Evolutionary conservation across 441 rosid genomes (phyloP).

Genomic region (Arabidopsis hybrid): DNA sequence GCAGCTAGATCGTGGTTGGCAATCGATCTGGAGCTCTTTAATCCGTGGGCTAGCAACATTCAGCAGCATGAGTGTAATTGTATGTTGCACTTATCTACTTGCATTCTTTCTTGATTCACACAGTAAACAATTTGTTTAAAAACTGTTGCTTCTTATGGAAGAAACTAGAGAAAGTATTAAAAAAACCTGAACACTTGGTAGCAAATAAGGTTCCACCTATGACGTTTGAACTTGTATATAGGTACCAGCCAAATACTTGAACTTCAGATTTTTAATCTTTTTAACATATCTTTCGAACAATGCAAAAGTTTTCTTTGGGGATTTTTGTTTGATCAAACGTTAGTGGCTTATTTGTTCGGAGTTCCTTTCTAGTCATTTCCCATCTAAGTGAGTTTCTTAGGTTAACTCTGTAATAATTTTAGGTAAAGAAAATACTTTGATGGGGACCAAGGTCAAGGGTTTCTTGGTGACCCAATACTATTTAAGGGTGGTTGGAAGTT

Average conservation of each 20-base stretch:
- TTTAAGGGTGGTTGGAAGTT: conserved; percentile 21
- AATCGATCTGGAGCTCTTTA: conserved; percentile 75
- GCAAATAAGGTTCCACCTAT: conserved; percentile 18
- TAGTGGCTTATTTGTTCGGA: conserved; percentile 6
- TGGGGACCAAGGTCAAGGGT: conserved; percentile 24
- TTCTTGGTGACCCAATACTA: conserved; percentile 22
- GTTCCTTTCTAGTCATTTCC: conserved; percentile 25
- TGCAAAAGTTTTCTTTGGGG: background rate
- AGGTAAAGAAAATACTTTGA: conserved; percentile 14
- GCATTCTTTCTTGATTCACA: conserved; percentile 32
- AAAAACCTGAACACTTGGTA: conserved; percentile 10
- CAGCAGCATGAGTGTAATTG: conserved; percentile 74
- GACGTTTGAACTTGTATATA: conserved; percentile 28
- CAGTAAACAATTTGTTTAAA: background rate
- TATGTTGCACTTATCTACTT: conserved; percentile 56
- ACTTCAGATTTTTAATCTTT: background rate
- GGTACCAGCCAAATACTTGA: conserved; percentile 10
- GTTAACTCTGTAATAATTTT: conserved; percentile 17
- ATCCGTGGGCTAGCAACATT: conserved; percentile 84
- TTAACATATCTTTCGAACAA: background rate
- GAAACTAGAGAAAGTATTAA: conserved; percentile 15
- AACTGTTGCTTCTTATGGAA: conserved; percentile 20
- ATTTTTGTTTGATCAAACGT: conserved; percentile 28
- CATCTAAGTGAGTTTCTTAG: conserved; percentile 7
- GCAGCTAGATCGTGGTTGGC: conserved; percentile 85